These are phyloP conservation scores for Gaultheria prostrata DNA, from an alignment of 148 eudicot species.

Conservation along the genomic window DNA sequence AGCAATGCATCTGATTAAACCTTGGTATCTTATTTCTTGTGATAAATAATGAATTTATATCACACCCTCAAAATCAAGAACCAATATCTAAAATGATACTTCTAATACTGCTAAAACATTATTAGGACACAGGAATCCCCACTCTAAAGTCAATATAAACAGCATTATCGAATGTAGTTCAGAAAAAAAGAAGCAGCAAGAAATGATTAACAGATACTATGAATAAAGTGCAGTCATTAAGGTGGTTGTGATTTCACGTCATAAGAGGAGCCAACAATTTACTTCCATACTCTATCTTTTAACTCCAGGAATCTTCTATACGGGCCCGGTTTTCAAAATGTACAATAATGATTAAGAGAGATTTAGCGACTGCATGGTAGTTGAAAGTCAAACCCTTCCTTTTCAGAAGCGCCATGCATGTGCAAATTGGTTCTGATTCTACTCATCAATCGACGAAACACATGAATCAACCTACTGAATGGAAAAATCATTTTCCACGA, in stretches of 20 bases:
- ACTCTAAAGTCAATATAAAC: not conserved
- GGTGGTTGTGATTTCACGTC: not conserved
- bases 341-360: no score
- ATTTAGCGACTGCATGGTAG: no score
- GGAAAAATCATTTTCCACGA: no score
- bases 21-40: not conserved
- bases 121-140: not conserved
- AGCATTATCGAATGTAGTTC: not conserved
- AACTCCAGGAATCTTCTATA: not conserved
- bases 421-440: not conserved
- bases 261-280: not conserved
- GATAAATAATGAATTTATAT: not conserved
- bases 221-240: not conserved
- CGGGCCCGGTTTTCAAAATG: not conserved
- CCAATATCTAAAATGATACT: not conserved
- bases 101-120: not conserved
- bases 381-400: no score
- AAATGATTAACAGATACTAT: not conserved
- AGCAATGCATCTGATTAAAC: not conserved
- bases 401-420: not conserved
- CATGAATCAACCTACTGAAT: no score
- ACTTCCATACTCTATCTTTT: not conserved
- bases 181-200: not conserved
- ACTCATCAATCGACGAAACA: not conserved
- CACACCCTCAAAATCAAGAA: not conserved